Evolutionary conservation across 1,284 basidiomycete genomes (phyloP).

Genomic region (Sporisorium reilianum): DNA sequence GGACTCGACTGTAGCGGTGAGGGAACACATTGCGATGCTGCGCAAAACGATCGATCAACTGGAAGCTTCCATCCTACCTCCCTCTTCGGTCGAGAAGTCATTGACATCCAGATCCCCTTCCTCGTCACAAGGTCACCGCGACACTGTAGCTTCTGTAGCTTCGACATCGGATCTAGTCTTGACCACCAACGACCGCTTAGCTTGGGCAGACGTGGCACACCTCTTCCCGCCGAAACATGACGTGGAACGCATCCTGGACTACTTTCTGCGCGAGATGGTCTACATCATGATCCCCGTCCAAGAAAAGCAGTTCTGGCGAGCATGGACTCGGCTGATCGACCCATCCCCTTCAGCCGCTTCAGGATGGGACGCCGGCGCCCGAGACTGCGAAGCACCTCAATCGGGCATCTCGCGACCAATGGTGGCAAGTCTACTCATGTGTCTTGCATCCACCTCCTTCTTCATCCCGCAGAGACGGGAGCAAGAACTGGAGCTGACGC

Average conservation of each 20-base stretch:
- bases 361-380: background rate
- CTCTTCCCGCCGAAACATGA: constrained; percentile 35
- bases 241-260: constrained; percentile 25
- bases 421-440: constrained; percentile 33
- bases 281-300: constrained; percentile 43
- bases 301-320: constrained; percentile 36
- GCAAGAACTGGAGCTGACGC: constrained; percentile 16
- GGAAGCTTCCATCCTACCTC: constrained; percentile 14
- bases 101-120: constrained; percentile 2
- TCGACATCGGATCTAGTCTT: constrained; percentile 4
- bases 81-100: background rate
- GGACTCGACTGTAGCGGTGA: background rate
- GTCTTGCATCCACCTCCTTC: constrained; percentile 22
- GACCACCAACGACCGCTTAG: constrained; percentile 11
- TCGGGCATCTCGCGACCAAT: constrained; percentile 31
- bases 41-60: constrained; percentile 17
- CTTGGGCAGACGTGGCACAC: constrained; percentile 28
- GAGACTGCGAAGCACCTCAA: background rate
- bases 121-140: background rate
- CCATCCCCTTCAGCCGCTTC: background rate
- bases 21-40: constrained; percentile 31
- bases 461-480: constrained; percentile 28
- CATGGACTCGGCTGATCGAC: constrained; percentile 15
- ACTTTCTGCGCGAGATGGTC: constrained; percentile 35
- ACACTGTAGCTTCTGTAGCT: background rate